phyloP scores from a whole-genome alignment of 345 rosid genomes.

The Erysimum cheiranthoides region DNA sequence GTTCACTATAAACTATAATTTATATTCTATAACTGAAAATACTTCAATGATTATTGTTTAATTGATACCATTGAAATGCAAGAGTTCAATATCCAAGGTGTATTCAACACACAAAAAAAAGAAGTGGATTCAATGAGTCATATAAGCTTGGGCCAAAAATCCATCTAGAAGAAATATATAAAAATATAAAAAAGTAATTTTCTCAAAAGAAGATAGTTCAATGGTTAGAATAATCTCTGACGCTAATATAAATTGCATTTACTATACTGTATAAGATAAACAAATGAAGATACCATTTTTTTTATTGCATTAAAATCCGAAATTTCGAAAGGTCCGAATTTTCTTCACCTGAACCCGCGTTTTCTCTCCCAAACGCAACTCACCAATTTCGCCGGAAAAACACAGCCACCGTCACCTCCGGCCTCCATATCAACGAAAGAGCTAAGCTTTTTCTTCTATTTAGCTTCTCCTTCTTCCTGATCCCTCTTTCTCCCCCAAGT shows the following conservation, averaged over 20 bases:
- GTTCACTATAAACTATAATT: background rate
- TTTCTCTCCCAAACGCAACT: slow-evolving; percentile 41
- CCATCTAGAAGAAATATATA: slow-evolving; percentile 24
- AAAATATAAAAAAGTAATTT: background rate
- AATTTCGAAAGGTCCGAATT: slow-evolving; percentile 50
- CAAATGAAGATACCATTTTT: background rate
- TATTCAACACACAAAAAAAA: background rate
- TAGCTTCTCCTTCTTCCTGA: background rate
- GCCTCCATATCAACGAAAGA: background rate
- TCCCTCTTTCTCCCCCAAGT: background rate
- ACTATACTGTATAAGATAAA: background rate
- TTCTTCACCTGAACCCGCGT: slow-evolving; percentile 69
- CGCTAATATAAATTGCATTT: slow-evolving; percentile 33
- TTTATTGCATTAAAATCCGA: background rate
- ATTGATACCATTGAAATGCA: background rate
- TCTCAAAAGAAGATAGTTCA: slow-evolving; percentile 14
- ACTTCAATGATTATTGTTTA: too few relatives aligned
- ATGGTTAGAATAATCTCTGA: slow-evolving; percentile 30
- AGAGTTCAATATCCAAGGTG: background rate
- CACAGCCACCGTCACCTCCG: slow-evolving; percentile 6
- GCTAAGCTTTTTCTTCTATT: background rate
- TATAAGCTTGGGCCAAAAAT: slow-evolving; percentile 21
- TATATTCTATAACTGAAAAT: too few relatives aligned
- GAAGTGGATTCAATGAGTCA: background rate
- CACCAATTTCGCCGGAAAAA: slow-evolving; percentile 17